phyloP scores from a whole-genome alignment of 176 grass and related monocot genomes.

The Oryza longistaminata region DNA sequence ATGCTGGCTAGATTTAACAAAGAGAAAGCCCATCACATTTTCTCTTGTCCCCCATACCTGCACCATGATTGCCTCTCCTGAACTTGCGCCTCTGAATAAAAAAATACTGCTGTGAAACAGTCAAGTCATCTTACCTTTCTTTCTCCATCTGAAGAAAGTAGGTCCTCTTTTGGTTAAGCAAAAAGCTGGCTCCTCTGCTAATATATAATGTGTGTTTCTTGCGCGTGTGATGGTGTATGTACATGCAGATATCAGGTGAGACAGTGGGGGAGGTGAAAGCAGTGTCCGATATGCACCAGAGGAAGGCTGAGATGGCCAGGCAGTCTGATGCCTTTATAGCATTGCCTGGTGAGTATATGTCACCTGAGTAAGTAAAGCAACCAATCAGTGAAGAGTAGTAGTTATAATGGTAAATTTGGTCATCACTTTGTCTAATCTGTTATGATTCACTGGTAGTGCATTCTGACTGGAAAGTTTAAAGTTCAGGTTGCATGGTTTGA shows the following conservation, averaged over 20 bases:
- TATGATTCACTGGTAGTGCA: slow-evolving; percentile 2
- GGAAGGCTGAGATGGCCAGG: slow-evolving; percentile 29
- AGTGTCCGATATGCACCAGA: slow-evolving; percentile 20
- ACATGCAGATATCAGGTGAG: slow-evolving; percentile 28
- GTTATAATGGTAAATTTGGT: background rate
- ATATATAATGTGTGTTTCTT: slow-evolving; percentile 13
- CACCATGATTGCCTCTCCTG: slow-evolving; percentile 37
- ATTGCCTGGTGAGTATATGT: slow-evolving; percentile 31
- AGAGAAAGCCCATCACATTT: slow-evolving; percentile 32
- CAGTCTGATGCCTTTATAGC: slow-evolving; percentile 23
- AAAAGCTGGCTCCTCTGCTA: slow-evolving; percentile 26
- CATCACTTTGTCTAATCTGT: background rate
- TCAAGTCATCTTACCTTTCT: slow-evolving; percentile 18
- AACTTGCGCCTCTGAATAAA: slow-evolving; percentile 34
- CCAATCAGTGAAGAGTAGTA: background rate
- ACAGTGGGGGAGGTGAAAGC: slow-evolving; percentile 25
- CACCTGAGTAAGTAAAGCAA: slow-evolving; percentile 11
- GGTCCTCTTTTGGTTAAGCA: slow-evolving; percentile 41
- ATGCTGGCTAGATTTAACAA: slow-evolving; percentile 27
- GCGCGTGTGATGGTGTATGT: slow-evolving; percentile 3
- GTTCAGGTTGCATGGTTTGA: slow-evolving; percentile 6
- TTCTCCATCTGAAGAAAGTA: slow-evolving; percentile 39
- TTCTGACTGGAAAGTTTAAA: slow-evolving; percentile 19
- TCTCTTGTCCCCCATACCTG: slow-evolving; percentile 13
- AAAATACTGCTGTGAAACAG: background rate